Evolutionary conservation across 2,329 filamentous ascomycete species (phyloP).

Genomic region (Penicillium rolfsii): DNA sequence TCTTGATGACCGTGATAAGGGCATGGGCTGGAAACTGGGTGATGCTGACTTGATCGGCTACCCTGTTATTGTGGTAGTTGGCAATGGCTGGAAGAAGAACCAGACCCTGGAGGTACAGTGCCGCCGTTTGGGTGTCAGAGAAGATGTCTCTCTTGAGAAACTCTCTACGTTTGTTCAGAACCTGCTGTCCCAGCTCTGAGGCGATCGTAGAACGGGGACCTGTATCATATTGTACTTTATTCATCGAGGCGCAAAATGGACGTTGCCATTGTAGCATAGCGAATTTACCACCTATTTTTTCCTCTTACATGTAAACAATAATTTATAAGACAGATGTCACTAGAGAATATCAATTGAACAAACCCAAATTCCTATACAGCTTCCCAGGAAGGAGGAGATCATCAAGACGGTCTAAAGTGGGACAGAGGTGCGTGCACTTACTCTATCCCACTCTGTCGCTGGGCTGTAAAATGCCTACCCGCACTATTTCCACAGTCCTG

Average conservation of each 20-base stretch:
- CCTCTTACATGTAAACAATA: not conserved
- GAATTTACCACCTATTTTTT: not conserved
- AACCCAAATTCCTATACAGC: too few relatives aligned
- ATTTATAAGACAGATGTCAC: not conserved
- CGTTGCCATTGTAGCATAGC: constrained; percentile 1
- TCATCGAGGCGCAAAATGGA: not conserved
- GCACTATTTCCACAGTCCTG: constrained; percentile 17
- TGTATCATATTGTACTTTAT: constrained; percentile 9
- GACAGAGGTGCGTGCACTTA: constrained; percentile 16
- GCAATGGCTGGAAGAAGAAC: constrained; percentile 66
- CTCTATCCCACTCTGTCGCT: too few relatives aligned
- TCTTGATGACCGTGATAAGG: constrained; percentile 71
- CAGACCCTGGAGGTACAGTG: constrained; percentile 77
- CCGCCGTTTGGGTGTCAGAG: constrained; percentile 65
- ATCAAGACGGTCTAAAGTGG: not conserved
- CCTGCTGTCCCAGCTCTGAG: constrained; percentile 58
- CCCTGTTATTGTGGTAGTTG: constrained; percentile 78
- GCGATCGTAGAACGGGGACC: not conserved
- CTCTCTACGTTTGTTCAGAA: constrained; percentile 53
- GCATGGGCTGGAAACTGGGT: constrained; percentile 80
- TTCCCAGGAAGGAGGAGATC: not conserved
- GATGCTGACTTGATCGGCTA: constrained; percentile 92
- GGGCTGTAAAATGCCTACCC: not conserved
- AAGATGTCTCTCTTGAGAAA: constrained; percentile 58
- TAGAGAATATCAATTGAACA: not conserved